Percentiles rank a stretch among this genome's conserved stretches.
Evolutionary conservation across 1,284 basidiomycete species (phyloP).

Genomic region (Xerocomus amazonicus): DNA sequence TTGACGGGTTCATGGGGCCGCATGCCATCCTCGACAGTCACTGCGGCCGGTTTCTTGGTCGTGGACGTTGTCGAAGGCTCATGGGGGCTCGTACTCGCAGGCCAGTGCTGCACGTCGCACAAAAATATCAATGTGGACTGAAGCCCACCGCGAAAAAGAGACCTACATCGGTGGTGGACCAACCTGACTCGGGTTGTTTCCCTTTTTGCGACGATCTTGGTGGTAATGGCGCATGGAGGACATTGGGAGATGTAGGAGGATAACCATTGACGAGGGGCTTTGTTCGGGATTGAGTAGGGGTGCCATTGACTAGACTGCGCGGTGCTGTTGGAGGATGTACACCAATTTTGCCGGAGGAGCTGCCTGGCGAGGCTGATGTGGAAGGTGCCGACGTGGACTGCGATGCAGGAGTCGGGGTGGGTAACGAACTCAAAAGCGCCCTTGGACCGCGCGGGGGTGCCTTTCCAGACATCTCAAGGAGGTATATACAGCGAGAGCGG

Average conservation of each 20-base stretch:
- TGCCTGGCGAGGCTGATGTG: conserved; percentile 28
- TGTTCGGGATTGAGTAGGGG: conserved; percentile 17
- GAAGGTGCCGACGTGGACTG: conserved; percentile 29
- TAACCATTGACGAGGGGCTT: conserved; percentile 30
- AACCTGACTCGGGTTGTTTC: conserved; percentile 21
- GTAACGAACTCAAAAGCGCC: conserved; percentile 52
- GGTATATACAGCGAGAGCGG: not conserved
- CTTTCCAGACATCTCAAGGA: conserved; percentile 61
- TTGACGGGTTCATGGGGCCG: conserved; percentile 30
- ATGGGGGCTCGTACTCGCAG: conserved; percentile 10
- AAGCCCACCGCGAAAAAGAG: not conserved
- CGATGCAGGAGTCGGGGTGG: conserved; percentile 27
- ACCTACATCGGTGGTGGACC: conserved; percentile 23
- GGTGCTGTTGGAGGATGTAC: conserved; percentile 33
- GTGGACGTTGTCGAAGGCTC: conserved; percentile 10
- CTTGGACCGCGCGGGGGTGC: conserved; percentile 69
- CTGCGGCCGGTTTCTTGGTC: conserved; percentile 11
- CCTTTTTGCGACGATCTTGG: conserved; percentile 27
- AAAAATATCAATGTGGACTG: conserved; percentile 4
- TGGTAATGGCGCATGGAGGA: conserved; percentile 11
- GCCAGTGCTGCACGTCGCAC: conserved; percentile 13
- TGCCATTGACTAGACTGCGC: conserved; percentile 32
- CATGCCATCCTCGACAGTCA: conserved; percentile 27
- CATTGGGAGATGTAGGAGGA: conserved; percentile 19
- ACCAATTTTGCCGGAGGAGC: conserved; percentile 25